Base-by-base conservation (phyloP, 2,329 filamentous ascomycete species). In the Colletotrichum sp. region DNA sequence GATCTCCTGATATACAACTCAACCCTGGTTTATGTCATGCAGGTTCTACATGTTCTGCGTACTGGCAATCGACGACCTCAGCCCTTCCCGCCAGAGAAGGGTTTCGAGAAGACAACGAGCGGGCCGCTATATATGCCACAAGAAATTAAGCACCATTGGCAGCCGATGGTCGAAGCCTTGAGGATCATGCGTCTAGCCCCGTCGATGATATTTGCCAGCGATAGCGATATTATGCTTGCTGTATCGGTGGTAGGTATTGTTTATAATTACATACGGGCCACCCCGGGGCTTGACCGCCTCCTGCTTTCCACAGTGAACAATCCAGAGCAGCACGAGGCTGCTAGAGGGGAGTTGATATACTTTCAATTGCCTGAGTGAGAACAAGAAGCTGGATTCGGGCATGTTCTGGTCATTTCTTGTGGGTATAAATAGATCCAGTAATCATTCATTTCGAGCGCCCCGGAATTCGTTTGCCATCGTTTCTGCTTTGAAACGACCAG, bases 1-100 rank as follows among this genome's bases (percentile, higher is more conserved):
- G 62, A 75, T 32, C 28, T 75, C 4, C 44, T 72, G 9, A 73
- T 75, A 12, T 75, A 75, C 18, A 73, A 75, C 28, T 49, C 72
- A 26, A 39, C 69, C 1, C 15, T 75, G 6, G 30, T 67, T 4
- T 71, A 72, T 10, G 44, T 75, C 5, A 72, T 55, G 62, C 71
- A 68, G 15, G 18, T 73, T 3, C 15, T 49, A 15, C 49, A 15
- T 16, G 9, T 68, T 9, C 30, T 72, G 26, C 28, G 63, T 15
- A 68, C 62, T 6, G 72, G 72, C 2, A 36, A n/a, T n/a, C 67
- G 32, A 3, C 10, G 15, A 8, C 69, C 69, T 16, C 36, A 55
- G 3, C 28, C 69, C 10, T 39, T 72, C 6, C 69, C 69, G 4
- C 3, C 34, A 6, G 30, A 55, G 3, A 26, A 21, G 6, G 62